A percentile compares a stretch with the other conserved stretches of the same genome.
Evolutionary conservation across 805 yeast genomes (phyloP).

Genomic region (Yarrowia sp.): DNA sequence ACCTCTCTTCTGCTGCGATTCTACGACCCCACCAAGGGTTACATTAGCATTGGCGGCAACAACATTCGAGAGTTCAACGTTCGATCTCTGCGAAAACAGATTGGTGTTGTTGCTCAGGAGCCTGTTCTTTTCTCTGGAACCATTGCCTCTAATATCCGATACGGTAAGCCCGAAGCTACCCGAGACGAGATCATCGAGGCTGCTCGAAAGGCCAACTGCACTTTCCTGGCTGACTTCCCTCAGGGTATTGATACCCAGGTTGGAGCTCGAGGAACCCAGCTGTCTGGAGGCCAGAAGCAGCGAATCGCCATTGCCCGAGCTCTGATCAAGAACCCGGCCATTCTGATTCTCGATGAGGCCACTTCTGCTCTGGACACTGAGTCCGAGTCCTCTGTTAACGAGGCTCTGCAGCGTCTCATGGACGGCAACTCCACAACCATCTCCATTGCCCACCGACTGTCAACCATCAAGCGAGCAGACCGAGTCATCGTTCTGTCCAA

Average conservation of each 20-base stretch:
- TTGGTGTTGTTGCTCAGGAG: constrained; percentile 93
- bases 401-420: constrained; percentile 59
- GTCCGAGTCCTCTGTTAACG: constrained; percentile 80
- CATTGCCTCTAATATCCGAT: constrained; percentile 74
- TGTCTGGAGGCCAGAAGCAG: constrained; percentile 95
- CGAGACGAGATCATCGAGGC: constrained; percentile 56
- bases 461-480: constrained; percentile 81
- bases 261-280: constrained; percentile 83
- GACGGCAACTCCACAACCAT: constrained; percentile 62
- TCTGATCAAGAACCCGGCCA: constrained; percentile 69
- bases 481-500: constrained; percentile 74
- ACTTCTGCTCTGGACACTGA: constrained; percentile 91
- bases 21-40: constrained; percentile 73
- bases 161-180: constrained; percentile 63
- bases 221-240: constrained; percentile 73
- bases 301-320: constrained; percentile 90
- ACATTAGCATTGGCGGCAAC: constrained; percentile 61
- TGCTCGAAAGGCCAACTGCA: constrained; percentile 75
- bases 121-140: constrained; percentile 87
- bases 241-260: constrained; percentile 76
- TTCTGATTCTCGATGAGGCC: constrained; percentile 89
- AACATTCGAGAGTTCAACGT: constrained; percentile 64
- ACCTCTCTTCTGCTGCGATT: constrained; percentile 75
- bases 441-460: constrained; percentile 86
- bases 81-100: constrained; percentile 64